phyloP scores from a whole-genome alignment of 2,329 filamentous ascomycete species.

The Colletotrichum sp. region DNA sequence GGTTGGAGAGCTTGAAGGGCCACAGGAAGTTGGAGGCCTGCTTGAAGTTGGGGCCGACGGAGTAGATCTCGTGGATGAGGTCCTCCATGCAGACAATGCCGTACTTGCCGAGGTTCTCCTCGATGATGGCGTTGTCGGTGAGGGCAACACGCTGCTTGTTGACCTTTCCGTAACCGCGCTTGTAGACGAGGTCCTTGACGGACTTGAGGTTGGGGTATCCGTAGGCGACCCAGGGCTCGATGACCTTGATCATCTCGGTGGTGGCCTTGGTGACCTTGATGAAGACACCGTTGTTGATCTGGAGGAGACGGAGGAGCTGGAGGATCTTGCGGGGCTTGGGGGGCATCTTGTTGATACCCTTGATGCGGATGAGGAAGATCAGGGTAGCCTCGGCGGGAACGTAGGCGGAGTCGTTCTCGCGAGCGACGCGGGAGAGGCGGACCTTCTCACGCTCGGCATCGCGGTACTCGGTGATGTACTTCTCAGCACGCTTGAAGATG shows the following conservation, averaged over 20 bases:
- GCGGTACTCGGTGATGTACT: constrained; percentile 99
- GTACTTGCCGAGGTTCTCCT: constrained; percentile 96
- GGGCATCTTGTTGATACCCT: constrained; percentile 99
- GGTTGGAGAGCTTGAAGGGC: constrained; percentile 99
- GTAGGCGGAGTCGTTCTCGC: constrained; percentile 92
- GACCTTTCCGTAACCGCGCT: constrained; percentile 99
- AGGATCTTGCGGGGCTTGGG: constrained; percentile 99
- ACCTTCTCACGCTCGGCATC: constrained; percentile 98
- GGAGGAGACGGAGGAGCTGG: constrained; percentile 97
- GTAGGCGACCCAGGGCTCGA: constrained; percentile 99
- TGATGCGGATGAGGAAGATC: constrained; percentile 98
- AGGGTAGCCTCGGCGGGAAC: constrained; percentile 94
- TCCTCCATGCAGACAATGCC: constrained; percentile 99
- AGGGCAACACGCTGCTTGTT: constrained; percentile 97
- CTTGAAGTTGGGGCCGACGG: constrained; percentile 99
- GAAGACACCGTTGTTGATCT: constrained; percentile 99
- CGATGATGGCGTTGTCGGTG: constrained; percentile 97
- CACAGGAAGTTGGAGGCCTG: constrained; percentile 99
- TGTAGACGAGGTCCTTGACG: constrained; percentile 99
- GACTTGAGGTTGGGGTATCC: constrained; percentile 99
- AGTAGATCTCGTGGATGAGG: constrained; percentile 98
- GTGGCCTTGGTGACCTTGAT: constrained; percentile 98
- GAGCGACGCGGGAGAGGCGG: constrained; percentile 86
- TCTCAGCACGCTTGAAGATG: constrained; percentile 99
- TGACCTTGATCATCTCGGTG: constrained; percentile 94